Base-by-base conservation (phyloP, 208 protist species). In the Leishmania tarentolae region DNA sequence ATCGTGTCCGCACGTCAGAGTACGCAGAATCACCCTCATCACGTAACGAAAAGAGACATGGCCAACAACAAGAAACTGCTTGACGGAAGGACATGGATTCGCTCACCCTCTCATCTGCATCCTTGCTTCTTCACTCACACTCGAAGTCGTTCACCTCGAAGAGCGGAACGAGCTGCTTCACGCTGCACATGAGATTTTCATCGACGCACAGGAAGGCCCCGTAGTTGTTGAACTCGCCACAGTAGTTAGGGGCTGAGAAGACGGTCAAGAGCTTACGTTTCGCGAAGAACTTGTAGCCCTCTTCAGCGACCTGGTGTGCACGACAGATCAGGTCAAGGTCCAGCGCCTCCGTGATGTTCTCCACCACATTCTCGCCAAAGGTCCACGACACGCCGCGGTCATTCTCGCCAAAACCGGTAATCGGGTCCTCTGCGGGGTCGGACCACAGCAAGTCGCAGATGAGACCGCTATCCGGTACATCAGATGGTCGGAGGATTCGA, bases 401-500 rank as follows among this genome's bases (percentile, higher is more conserved):
- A 80, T 96, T 98, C 69, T 88, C 85, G 31, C 86, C 86, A 72
- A 86, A 92, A 35, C 88, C 88, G 59, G 66, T 40, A 78, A 83
- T 92, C 3, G 90, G 88, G 17, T 86, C 83, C 37, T 97, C 96
- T 21, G 99, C 98, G n/a, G 99, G 99, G 88, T 99, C 99, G 5
- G 98, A 97, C 99, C 99, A 99, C 13, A 99, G 90, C 57, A 99
- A 84, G 80, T 99, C 99, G 91, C 99, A 99, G 6, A 99, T 89
- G 53, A 99, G 87, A 5, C 89, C 89, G 76, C 77, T 88, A 71
- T 89, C 87, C 37, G 89, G 85, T 37, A 90, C 86, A 24, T 90
- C 89, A 2, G 82, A 83, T 3, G 86, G 86, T 0, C 95, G 92
- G 42, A 87, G 82, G 44, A 98, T 87, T 24, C 82, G 82, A 24